Evolutionary conservation across 1,284 basidiomycete genomes (phyloP).

Genomic region (Cystobasidium sp.): DNA sequence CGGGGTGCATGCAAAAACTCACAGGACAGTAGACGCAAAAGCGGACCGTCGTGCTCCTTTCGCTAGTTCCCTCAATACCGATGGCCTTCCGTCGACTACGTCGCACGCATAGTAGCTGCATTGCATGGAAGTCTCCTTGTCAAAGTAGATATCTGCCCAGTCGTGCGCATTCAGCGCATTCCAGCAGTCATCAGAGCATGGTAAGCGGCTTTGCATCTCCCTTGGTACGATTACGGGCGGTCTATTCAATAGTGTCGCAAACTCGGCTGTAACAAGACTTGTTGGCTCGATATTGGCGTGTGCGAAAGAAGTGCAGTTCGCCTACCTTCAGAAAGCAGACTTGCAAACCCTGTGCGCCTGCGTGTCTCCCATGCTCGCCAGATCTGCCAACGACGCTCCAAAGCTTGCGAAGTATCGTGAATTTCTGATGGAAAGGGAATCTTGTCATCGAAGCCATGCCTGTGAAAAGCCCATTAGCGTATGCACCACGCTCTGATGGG

Average conservation of each 20-base stretch:
- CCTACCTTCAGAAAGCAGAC: slow-evolving; percentile 9
- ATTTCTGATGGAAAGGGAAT: background rate
- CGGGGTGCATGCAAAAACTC: background rate
- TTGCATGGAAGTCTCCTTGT: background rate
- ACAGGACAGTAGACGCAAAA: background rate
- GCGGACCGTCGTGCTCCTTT: slow-evolving; percentile 1
- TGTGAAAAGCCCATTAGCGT: background rate
- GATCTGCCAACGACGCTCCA: slow-evolving; percentile 9
- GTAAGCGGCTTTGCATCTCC: slow-evolving; percentile 11
- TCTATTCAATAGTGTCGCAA: slow-evolving; percentile 3
- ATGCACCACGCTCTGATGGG: background rate
- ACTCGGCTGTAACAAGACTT: slow-evolving; percentile 6
- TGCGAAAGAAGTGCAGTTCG: background rate
- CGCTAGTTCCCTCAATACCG: slow-evolving; percentile 9
- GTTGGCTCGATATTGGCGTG: background rate
- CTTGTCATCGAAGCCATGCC: slow-evolving; percentile 21
- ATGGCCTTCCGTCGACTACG: slow-evolving; percentile 5
- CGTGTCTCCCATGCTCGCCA: slow-evolving; percentile 14
- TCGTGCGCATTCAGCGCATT: slow-evolving; percentile 11
- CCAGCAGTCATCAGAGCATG: slow-evolving; percentile 19
- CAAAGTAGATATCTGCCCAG: background rate
- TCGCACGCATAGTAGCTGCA: background rate
- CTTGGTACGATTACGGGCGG: slow-evolving; percentile 7
- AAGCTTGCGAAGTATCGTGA: background rate
- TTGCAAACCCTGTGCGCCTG: slow-evolving; percentile 1